Conservation (phyloP, 805 yeast species). For the Nematodospora valgi region DNA sequence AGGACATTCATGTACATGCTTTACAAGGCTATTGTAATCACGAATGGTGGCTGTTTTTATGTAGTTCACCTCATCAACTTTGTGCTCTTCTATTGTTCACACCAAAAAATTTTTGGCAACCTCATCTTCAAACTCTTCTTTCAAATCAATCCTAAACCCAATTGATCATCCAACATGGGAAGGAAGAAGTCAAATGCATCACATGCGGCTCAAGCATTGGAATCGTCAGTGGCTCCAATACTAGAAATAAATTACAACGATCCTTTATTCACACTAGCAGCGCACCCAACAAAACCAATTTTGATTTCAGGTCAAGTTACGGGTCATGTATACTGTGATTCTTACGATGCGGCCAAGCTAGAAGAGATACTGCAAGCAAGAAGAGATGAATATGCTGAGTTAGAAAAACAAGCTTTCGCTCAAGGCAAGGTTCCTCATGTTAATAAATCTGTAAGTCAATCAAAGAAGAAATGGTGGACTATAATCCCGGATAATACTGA, state of each 20-base stretch:
- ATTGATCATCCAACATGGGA: too few relatives aligned
- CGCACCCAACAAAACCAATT: constrained; percentile 71
- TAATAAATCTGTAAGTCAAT: constrained; percentile 28
- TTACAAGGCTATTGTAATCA: too few relatives aligned
- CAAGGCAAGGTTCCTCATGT: constrained; percentile 19
- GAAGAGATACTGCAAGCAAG: constrained; percentile 26
- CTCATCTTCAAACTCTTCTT: too few relatives aligned
- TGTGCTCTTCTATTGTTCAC: too few relatives aligned
- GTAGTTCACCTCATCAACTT: too few relatives aligned
- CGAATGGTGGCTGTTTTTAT: too few relatives aligned
- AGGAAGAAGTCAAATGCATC: constrained; percentile 25
- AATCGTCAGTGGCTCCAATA: constrained; percentile 39
- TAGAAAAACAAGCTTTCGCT: constrained; percentile 23
- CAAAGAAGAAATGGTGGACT: constrained; percentile 46
- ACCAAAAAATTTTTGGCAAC: too few relatives aligned
- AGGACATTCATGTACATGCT: too few relatives aligned
- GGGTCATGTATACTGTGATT: constrained; percentile 66
- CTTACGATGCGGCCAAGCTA: constrained; percentile 51
- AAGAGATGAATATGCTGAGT: constrained; percentile 18
- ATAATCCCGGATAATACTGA: constrained; percentile 26
- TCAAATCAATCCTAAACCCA: too few relatives aligned
- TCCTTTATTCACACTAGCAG: constrained; percentile 71
- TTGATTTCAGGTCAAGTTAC: constrained; percentile 74
- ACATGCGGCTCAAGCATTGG: constrained; percentile 26
- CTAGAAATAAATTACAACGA: constrained; percentile 49